Evolutionary conservation across 768 basidiomycete genomes (phyloP), one percentile per base, ranked within the genome.

Genomic region (Amanita phalloides): DNA sequence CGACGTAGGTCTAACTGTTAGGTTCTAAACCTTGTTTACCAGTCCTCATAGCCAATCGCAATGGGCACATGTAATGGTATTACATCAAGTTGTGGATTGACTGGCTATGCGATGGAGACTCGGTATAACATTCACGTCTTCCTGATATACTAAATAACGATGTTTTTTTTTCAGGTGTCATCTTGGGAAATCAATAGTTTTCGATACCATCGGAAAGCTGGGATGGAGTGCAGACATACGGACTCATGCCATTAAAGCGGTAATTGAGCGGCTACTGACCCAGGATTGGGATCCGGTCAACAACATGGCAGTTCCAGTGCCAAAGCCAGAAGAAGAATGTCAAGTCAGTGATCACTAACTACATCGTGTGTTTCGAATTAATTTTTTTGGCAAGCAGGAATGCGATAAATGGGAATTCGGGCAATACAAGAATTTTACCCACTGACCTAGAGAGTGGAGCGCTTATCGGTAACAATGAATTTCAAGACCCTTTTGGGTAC

Each of bases 61-160:
- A 87, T 88, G 79, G 89, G 88, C 1, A 74, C 74, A 0, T 93
- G 90, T 60, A 92, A 71, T 10, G 91, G 90, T 10, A 71, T 86
- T 1, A 70, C 71, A 4, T 77, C 77, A 1, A 55, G 64, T 26
- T 77, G 77, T 57, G 68, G 74, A 4, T 60, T 76, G 26, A 73
- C 65, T 9, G 94, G 95, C 0, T 94, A 88, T 60, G 95, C 91
- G 0, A 68, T 93, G 66, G 90, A 93, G 67, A 77, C 82, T 3
- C 73, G 70, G 74, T 78, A 42, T 46, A 69, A 14, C 3, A 26
- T 32, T 25, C 37, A 20, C 13, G 21, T 25, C 21, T 10, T 21
- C 30, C 13, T 30, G 6, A 28, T 28, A 20, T 13, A 10, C 36
- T 2, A 3, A 39, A 10, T 20, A n/a, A 36, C 48, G 49, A 47